phyloP scores from a whole-genome alignment of 208 protist species.

The Acanthamoeba sp. region DNA sequence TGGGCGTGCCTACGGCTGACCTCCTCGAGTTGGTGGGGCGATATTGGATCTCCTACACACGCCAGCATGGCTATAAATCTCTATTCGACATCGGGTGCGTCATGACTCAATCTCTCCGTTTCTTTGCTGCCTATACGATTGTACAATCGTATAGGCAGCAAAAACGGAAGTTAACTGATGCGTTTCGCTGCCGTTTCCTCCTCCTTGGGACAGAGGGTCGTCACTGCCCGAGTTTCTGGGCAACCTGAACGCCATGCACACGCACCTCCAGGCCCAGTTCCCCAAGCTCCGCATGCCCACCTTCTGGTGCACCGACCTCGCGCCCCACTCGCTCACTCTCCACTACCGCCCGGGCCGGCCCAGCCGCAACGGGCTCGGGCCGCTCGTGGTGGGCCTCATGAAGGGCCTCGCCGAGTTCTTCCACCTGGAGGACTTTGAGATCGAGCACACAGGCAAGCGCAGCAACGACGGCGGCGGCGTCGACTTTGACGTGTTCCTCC shows the following conservation, averaged over 20 bases:
- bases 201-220: too few species aligned
- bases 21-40: background rate
- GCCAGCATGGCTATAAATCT: background rate
- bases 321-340: background rate
- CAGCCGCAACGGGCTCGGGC: background rate
- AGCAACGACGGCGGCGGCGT: background rate
- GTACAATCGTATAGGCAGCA: too few species aligned
- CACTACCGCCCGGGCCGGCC: background rate
- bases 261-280: constrained; percentile 21
- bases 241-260: constrained; percentile 33
- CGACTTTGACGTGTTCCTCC: background rate
- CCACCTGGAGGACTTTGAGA: background rate
- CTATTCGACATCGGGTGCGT: background rate
- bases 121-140: too few species aligned
- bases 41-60: background rate
- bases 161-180: too few species aligned
- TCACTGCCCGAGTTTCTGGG: background rate
- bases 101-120: background rate
- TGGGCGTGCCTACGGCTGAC: background rate
- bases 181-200: too few species aligned
- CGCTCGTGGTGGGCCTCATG: constrained; percentile 17
- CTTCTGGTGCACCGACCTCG: background rate
- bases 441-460: constrained; percentile 4
- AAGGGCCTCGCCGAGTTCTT: background rate
- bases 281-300: constrained; percentile 30